Conservation (phyloP, 108 stramenopile species). For the Cyclotella baltica region DNA sequence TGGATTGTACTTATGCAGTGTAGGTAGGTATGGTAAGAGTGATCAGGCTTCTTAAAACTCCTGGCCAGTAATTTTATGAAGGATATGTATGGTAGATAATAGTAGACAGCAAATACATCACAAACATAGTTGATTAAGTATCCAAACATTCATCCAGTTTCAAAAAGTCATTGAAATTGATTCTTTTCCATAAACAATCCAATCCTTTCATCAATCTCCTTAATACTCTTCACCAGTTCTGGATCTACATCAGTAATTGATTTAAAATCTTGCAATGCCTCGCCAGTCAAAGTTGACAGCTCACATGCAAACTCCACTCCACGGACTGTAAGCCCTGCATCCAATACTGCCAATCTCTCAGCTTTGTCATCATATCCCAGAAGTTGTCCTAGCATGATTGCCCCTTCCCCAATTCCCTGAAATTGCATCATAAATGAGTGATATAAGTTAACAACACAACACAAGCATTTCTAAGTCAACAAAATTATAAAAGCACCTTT, state of each 20-base stretch:
- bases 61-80: too few relatives aligned
- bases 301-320: conserved; percentile 75
- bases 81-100: too few relatives aligned
- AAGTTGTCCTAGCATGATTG: conserved; percentile 74
- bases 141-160: too few relatives aligned
- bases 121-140: too few relatives aligned
- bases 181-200: conserved; percentile 50
- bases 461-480: too few relatives aligned
- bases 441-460: neutral
- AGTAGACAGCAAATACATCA: too few relatives aligned
- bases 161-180: conserved; percentile 45
- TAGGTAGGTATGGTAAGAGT: too few relatives aligned
- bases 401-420: conserved; percentile 71
- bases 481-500: conserved; percentile 32
- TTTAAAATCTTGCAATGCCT: conserved; percentile 79
- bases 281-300: conserved; percentile 60
- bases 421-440: neutral
- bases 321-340: conserved; percentile 78
- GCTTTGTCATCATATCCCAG: conserved; percentile 74
- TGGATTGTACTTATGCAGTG: too few relatives aligned
- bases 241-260: conserved; percentile 64
- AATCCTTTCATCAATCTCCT: conserved; percentile 63
- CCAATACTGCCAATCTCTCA: conserved; percentile 76
- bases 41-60: too few relatives aligned
- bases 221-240: conserved; percentile 62